Conservation (phyloP, 2,329 filamentous ascomycete genomes). For the Tolypocladium tropicale region DNA sequence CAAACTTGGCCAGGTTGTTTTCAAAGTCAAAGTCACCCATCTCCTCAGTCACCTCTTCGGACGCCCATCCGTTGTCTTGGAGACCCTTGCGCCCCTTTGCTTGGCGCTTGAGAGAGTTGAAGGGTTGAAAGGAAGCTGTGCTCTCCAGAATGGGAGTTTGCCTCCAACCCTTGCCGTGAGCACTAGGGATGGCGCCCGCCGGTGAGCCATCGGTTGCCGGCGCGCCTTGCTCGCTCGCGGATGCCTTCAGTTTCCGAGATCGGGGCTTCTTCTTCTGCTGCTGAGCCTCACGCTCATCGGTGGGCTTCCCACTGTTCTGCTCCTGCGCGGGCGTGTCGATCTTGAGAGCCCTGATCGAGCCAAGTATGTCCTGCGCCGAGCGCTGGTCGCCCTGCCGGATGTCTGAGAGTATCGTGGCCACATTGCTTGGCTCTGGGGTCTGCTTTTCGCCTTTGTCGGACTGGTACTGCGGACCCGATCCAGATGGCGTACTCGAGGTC, state of each 20-base stretch:
- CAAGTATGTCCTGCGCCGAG: constrained; percentile 13
- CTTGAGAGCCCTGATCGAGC: constrained; percentile 16
- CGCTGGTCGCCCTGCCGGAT: constrained; percentile 5
- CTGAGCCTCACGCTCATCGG: constrained; percentile 11
- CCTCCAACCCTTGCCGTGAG: constrained; percentile 45
- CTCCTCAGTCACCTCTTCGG: constrained; percentile 91
- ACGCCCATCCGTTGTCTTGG: constrained; percentile 78
- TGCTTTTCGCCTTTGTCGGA: constrained; percentile 3
- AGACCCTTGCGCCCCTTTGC: constrained; percentile 31
- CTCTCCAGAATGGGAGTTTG: constrained; percentile 51
- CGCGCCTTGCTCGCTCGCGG: constrained; percentile 15
- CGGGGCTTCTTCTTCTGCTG: constrained; percentile 21
- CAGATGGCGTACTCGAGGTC: constrained; percentile 15
- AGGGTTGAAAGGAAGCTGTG: constrained; percentile 53
- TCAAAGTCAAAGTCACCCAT: constrained; percentile 93
- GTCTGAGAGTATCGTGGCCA: background rate
- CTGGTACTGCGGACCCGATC: constrained; percentile 6
- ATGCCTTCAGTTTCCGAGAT: constrained; percentile 19
- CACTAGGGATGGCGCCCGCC: constrained; percentile 11
- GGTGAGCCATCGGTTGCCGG: constrained; percentile 12
- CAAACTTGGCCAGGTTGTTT: constrained; percentile 82
- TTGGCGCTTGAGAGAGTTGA: constrained; percentile 48
- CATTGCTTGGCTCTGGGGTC: background rate
- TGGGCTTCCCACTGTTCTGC: constrained; percentile 8
- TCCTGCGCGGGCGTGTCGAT: constrained; percentile 9